A percentile compares a stretch with the other conserved stretches of the same genome.
Conservation (phyloP, 2,329 filamentous ascomycete species). For the Blastomyces percursus region DNA sequence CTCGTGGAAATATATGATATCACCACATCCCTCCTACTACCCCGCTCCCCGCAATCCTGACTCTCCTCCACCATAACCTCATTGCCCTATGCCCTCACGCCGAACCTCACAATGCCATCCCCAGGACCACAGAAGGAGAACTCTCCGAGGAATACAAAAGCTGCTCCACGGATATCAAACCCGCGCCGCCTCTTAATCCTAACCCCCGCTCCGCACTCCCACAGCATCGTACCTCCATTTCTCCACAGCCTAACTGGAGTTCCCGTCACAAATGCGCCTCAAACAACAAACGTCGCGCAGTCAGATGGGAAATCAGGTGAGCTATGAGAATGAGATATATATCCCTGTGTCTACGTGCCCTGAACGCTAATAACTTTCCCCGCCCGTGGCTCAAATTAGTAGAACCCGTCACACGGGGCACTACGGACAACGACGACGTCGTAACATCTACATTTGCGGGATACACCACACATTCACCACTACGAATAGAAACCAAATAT, state of each 20-base stretch:
- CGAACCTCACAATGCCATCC: background rate
- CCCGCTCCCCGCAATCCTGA: constrained; percentile 3
- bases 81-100: background rate
- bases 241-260: constrained; percentile 29
- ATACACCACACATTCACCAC: constrained; percentile 36
- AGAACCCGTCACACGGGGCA: background rate
- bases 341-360: background rate
- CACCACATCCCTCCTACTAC: background rate
- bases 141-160: constrained; percentile 4
- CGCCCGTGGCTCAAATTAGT: background rate
- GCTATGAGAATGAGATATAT: background rate
- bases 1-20: background rate
- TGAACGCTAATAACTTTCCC: background rate
- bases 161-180: constrained; percentile 23
- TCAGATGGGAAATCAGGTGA: background rate
- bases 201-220: constrained; percentile 27
- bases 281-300: constrained; percentile 3
- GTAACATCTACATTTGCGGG: constrained; percentile 31
- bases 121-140: constrained; percentile 9
- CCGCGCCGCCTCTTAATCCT: constrained; percentile 35
- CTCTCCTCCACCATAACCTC: background rate
- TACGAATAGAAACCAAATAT: constrained; percentile 34
- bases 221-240: constrained; percentile 27
- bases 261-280: constrained; percentile 18
- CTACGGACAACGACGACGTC: constrained; percentile 7